Evolutionary conservation across 345 rosid genomes (phyloP), one percentile per base, ranked within the genome.

Genomic region (Lepidium sativum): DNA sequence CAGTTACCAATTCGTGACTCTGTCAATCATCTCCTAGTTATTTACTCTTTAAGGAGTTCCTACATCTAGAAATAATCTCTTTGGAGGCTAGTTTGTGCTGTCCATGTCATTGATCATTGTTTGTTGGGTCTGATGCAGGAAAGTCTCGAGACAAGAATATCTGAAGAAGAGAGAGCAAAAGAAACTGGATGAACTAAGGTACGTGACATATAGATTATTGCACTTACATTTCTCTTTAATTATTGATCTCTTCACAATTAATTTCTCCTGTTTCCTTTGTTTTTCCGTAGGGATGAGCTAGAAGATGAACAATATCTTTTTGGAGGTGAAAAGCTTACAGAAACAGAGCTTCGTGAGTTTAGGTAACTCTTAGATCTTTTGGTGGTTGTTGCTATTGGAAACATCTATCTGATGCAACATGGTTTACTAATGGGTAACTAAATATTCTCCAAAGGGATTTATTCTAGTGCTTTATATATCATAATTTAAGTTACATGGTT

Each of bases 161-260:
- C 63, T 90, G 20, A 85, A 90, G 78, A 85, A 87, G 68, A 84
- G 95, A 66, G 89, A 85, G 74, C 88, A 81, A 62, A 81, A 84
- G 79, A 85, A 85, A 75, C 70, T 90, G 78, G 87, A 87, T 55
- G 95, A 90, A 78, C 78, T 90, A 53, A 81, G 78, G 95, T 89
- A 80, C 33, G 11, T 54, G 4, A 13, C 41, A 4, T 2, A 16
- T 25, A 44, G 17, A 60, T 18, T 60, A 8, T 7, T 32, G 45
- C 40, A 39, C 18, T 14, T 58, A 15, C 1, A n/a, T 18, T 11
- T 21, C 29, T 11, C 48, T 13, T 60, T 66, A 2, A 40, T 14
- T 9, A 5, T 39, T 44, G 29, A 17, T n/a, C 62, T 43, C 42
- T 55, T 35, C 65, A 11, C 56, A 23, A 17, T 9, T 43, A 34